phyloP scores from a whole-genome alignment of 108 stramenopile species.

The Cyclotella cryptica region DNA sequence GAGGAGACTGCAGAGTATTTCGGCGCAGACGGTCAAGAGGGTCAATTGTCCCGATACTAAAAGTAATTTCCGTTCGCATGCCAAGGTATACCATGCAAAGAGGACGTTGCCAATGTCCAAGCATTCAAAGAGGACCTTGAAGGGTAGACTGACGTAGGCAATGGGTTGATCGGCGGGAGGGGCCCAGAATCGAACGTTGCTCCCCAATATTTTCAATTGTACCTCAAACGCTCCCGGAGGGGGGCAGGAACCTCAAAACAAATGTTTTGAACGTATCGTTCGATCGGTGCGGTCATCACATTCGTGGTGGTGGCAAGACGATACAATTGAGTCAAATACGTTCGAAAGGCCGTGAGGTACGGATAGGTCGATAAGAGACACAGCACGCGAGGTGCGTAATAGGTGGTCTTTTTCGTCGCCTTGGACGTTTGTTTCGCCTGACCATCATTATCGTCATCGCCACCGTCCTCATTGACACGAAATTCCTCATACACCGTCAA shows the following conservation, averaged over 20 bases:
- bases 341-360: constrained; percentile 89
- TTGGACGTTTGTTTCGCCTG: neutral
- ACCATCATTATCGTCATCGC: neutral
- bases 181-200: constrained; percentile 82
- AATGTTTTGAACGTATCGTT: constrained; percentile 94
- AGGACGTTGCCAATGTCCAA: constrained; percentile 82
- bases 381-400: constrained; percentile 88
- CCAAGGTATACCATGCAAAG: constrained; percentile 73
- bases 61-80: constrained; percentile 87
- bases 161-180: constrained; percentile 93
- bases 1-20: constrained; percentile 87
- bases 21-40: constrained; percentile 86
- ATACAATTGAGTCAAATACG: constrained; percentile 92
- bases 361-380: constrained; percentile 94
- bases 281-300: constrained; percentile 92
- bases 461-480: constrained; percentile 24
- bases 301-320: constrained; percentile 87
- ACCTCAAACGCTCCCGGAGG: constrained; percentile 93
- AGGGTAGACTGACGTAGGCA: constrained; percentile 92
- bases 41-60: constrained; percentile 51
- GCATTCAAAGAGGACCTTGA: constrained; percentile 88
- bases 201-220: constrained; percentile 68
- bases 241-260: constrained; percentile 95
- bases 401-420: constrained; percentile 16
- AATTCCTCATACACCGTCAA: constrained; percentile 85